Evolutionary conservation across 345 rosid genomes (phyloP).

Genomic region (Reutealis trisperma): DNA sequence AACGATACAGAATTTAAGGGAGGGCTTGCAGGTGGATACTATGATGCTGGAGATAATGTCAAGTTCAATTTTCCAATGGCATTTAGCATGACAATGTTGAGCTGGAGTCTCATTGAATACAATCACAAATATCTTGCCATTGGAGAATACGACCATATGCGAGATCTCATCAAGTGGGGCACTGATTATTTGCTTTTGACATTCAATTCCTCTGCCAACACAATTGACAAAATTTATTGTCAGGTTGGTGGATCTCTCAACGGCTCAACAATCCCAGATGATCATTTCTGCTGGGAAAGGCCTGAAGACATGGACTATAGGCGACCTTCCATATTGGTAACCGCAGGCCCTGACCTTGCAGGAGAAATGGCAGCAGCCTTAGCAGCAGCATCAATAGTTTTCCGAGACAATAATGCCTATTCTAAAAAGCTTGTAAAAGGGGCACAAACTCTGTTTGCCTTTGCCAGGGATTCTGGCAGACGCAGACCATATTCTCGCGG

Average conservation of each 20-base stretch:
- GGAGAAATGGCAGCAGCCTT: conserved; percentile 80
- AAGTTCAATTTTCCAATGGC: conserved; percentile 95
- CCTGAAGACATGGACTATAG: conserved; percentile 86
- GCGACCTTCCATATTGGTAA: conserved; percentile 41
- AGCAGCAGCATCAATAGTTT: conserved; percentile 79
- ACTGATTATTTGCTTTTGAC: conserved; percentile 82
- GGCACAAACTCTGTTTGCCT: conserved; percentile 55
- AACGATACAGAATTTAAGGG: conserved; percentile 41
- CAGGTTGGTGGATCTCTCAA: conserved; percentile 79
- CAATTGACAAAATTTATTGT: conserved; percentile 53
- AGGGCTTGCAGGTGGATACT: conserved; percentile 81
- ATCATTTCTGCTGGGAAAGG: conserved; percentile 74
- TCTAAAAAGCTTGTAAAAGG: conserved; percentile 57
- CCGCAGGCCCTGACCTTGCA: conserved; percentile 62
- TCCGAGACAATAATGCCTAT: conserved; percentile 51
- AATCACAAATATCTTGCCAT: conserved; percentile 58
- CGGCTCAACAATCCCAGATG: conserved; percentile 61
- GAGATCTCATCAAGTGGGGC: conserved; percentile 80
- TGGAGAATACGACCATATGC: conserved; percentile 57
- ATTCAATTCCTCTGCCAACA: conserved; percentile 68
- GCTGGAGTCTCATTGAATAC: conserved; percentile 94
- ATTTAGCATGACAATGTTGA: conserved; percentile 81
- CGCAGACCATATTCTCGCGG: conserved; percentile 50
- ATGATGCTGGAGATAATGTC: conserved; percentile 75
- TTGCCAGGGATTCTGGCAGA: conserved; percentile 54